Evolutionary conservation across 1,284 basidiomycete genomes (phyloP).

Genomic region (Heliocybe sulcata): DNA sequence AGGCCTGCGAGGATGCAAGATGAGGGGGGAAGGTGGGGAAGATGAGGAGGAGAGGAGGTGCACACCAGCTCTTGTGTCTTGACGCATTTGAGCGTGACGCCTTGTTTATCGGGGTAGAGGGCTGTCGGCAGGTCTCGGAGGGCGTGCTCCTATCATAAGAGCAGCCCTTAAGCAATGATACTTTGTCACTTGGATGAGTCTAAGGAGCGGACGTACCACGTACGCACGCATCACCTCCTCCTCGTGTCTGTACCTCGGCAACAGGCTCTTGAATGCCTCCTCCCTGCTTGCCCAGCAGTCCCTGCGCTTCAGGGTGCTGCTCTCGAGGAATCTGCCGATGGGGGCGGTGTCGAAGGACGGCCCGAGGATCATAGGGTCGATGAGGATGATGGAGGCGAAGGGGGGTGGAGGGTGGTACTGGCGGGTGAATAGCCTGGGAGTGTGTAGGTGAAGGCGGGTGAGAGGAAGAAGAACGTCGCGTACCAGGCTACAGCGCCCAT

Average conservation of each 20-base stretch:
- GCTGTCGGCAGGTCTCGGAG: slow-evolving; percentile 35
- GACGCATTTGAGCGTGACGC: slow-evolving; percentile 44
- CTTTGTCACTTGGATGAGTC: neutral
- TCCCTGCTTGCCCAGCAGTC: slow-evolving; percentile 44
- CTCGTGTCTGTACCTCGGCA: slow-evolving; percentile 38
- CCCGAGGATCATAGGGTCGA: slow-evolving; percentile 33
- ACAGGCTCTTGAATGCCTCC: slow-evolving; percentile 29
- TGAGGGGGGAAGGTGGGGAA: neutral
- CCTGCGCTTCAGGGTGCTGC: slow-evolving; percentile 26
- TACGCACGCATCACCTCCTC: slow-evolving; percentile 33
- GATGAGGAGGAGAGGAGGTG: neutral
- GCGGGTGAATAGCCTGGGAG: slow-evolving; percentile 28
- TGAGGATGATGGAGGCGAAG: slow-evolving; percentile 31
- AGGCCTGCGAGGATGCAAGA: neutral
- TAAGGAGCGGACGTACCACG: slow-evolving; percentile 24
- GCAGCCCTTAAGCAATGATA: neutral
- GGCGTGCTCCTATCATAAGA: slow-evolving; percentile 31
- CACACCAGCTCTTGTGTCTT: slow-evolving; percentile 29
- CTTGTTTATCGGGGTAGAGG: slow-evolving; percentile 37
- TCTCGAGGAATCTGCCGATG: neutral
- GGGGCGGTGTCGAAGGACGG: neutral
- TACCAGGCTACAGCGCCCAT: slow-evolving; percentile 31
- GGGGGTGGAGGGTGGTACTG: slow-evolving; percentile 30
- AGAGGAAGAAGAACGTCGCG: slow-evolving; percentile 8
- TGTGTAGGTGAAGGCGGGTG: neutral